A percentile compares a stretch with the other conserved stretches of the same genome.
phyloP scores from a whole-genome alignment of 2,329 filamentous ascomycete genomes.

The Penicillium sp. region DNA sequence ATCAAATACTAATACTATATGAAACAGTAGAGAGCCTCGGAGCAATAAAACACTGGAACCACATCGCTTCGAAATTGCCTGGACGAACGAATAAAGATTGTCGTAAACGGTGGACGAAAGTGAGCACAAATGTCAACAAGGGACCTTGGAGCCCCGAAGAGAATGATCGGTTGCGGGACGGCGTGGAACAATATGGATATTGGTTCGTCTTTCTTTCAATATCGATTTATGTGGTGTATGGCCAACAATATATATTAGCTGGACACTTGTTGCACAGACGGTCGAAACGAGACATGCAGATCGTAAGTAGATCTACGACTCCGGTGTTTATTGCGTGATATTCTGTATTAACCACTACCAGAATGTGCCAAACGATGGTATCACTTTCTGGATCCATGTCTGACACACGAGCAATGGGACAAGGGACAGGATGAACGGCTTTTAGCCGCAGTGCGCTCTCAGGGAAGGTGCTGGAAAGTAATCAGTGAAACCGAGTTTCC shows the following conservation, averaged over 20 bases:
- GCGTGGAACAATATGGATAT: not conserved
- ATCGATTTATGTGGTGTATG: not conserved
- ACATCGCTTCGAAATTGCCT: not conserved
- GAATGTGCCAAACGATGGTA: not conserved
- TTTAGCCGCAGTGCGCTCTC: not conserved
- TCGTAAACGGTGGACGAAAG: not conserved
- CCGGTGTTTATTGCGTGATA: not conserved
- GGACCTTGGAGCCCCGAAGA: not conserved
- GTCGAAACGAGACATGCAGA: not conserved
- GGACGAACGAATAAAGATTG: not conserved
- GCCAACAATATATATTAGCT: not conserved
- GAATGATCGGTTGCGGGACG: not conserved
- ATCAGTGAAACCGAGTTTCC: conserved; percentile 1
- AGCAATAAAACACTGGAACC: not conserved
- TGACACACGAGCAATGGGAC: not conserved
- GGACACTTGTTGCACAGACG: not conserved
- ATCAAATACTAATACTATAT: not conserved
- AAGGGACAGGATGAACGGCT: not conserved
- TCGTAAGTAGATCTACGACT: not conserved
- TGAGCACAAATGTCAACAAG: not conserved
- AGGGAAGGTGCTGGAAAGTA: not conserved
- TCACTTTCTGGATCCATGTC: not conserved
- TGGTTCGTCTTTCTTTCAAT: not conserved
- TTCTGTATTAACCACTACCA: not conserved
- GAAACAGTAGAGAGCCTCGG: not conserved